phyloP scores from a whole-genome alignment of 345 rosid species.

The Lumnitzera littorea region DNA sequence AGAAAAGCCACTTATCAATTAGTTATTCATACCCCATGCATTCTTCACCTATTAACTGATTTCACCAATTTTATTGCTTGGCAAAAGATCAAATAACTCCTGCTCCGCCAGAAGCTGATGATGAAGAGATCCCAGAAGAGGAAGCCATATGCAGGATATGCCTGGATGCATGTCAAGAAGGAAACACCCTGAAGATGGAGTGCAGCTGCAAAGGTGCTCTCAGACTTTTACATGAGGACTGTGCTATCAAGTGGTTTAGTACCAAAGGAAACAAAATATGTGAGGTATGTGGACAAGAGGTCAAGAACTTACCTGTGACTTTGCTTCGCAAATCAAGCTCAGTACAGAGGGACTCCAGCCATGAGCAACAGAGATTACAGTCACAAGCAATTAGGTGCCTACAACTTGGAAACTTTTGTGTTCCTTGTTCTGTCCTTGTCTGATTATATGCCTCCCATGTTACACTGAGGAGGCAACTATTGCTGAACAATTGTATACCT shows the following conservation, averaged over 20 bases:
- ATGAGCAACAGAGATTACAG: slow-evolving; percentile 34
- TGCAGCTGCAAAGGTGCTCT: slow-evolving; percentile 97
- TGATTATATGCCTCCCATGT: neutral
- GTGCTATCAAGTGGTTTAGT: slow-evolving; percentile 89
- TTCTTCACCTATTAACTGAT: too few relatives aligned
- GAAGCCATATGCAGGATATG: slow-evolving; percentile 95
- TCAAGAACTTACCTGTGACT: slow-evolving; percentile 79
- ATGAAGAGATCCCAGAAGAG: slow-evolving; percentile 96
- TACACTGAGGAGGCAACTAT: neutral
- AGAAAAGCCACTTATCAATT: too few relatives aligned
- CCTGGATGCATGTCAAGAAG: slow-evolving; percentile 74
- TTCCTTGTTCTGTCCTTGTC: neutral
- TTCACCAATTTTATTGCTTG: slow-evolving; percentile 6
- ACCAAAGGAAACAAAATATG: slow-evolving; percentile 74
- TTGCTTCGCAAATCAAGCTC: slow-evolving; percentile 53
- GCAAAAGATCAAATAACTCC: slow-evolving; percentile 52
- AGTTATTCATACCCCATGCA: too few relatives aligned
- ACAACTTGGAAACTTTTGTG: neutral
- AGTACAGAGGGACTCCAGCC: slow-evolving; percentile 39
- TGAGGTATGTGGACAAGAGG: slow-evolving; percentile 88
- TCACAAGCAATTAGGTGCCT: slow-evolving; percentile 53
- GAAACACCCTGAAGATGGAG: slow-evolving; percentile 91
- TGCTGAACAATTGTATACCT: too few relatives aligned
- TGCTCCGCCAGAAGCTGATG: slow-evolving; percentile 41
- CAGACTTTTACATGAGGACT: slow-evolving; percentile 75